Base-by-base conservation (phyloP, 441 rosid genomes). In the Adansonia grandidieri region DNA sequence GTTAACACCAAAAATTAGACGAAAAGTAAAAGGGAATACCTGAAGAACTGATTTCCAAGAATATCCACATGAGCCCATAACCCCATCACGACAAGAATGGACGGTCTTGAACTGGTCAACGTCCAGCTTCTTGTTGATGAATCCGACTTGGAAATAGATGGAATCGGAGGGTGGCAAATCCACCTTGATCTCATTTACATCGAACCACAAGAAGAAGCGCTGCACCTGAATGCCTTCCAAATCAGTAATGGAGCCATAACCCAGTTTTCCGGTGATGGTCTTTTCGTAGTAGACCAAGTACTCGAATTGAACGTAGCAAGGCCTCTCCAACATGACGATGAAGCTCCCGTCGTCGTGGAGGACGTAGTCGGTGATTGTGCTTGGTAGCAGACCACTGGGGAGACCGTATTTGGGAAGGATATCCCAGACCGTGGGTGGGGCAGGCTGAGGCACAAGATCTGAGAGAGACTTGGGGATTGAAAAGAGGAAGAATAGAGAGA, bases 111-210 rank as follows among this genome's bases (percentile, higher is more conserved):
- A 96, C 93, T 96, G 99, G 65, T 83, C 91, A 37, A 87, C 47
- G 60, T 87, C 93, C 17, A 96, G 99, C 85, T 90, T 90, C 91
- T 92, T 94, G 71, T 92, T 92, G 80, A 96, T 87, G 63, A 94
- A 57, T 9, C 99, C 99, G 37, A 96, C 98, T 79, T 85, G 92
- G 82, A 96, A 96, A 81, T 96, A 92, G 77, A 96, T 96, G 2
- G 90, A 89, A 75, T 87, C 91, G 4, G 91, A 80, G 5, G 99
- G 97, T 0, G 98, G 99, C 40, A 96, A 87, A 86, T 96, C 98
- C 14, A 94, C 98, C 83, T 84, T 91, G 88, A 96, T 94, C 82
- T 89, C 91, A 77, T 91, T 91, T 9, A 96, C 97, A 78, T 86
- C 89, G 48, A 96, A 81, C 99, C 98, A 96, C 8, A 96, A 32